These are phyloP conservation scores for Colletotrichum godetiae DNA, from an alignment of 2,329 filamentous ascomycete genomes.

Conservation along the genomic window DNA sequence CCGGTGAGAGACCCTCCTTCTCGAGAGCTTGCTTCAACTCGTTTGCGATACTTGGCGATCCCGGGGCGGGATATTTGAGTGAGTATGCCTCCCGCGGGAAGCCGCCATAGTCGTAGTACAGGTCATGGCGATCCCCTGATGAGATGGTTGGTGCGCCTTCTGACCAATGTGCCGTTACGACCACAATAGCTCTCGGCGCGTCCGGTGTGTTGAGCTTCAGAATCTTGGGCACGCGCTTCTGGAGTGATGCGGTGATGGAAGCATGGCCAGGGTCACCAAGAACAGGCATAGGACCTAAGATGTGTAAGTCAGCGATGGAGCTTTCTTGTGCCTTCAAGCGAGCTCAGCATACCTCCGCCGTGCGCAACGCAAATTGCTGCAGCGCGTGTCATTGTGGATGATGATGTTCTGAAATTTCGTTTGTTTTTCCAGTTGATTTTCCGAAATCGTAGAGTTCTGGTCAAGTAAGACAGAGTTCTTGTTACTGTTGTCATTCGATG, in stretches of 20 bases:
- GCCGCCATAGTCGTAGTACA: constrained; percentile 70
- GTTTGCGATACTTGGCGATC: constrained; percentile 63
- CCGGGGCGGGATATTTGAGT: constrained; percentile 67
- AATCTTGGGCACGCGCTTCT: constrained; percentile 64
- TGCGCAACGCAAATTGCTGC: constrained; percentile 62
- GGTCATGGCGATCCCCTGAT: constrained; percentile 55
- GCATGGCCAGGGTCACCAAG: constrained; percentile 65
- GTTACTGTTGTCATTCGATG: constrained; percentile 13
- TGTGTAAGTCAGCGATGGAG: neutral
- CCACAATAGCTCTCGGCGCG: constrained; percentile 62
- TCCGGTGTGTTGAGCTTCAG: constrained; percentile 63
- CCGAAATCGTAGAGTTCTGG: neutral
- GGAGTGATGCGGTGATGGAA: constrained; percentile 62
- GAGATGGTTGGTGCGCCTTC: constrained; percentile 62
- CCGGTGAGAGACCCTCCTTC: constrained; percentile 55
- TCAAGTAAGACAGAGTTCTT: neutral
- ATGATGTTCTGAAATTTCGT: neutral
- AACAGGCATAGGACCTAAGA: constrained; percentile 65
- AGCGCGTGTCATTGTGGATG: constrained; percentile 51
- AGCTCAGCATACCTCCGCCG: constrained; percentile 53
- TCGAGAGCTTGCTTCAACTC: constrained; percentile 59
- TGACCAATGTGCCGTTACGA: constrained; percentile 71
- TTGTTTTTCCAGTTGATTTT: neutral
- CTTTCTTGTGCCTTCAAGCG: neutral
- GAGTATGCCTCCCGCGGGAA: constrained; percentile 67